Evolutionary conservation across 2,329 filamentous ascomycete genomes (phyloP).

Genomic region (Trichoderma harzianum): DNA sequence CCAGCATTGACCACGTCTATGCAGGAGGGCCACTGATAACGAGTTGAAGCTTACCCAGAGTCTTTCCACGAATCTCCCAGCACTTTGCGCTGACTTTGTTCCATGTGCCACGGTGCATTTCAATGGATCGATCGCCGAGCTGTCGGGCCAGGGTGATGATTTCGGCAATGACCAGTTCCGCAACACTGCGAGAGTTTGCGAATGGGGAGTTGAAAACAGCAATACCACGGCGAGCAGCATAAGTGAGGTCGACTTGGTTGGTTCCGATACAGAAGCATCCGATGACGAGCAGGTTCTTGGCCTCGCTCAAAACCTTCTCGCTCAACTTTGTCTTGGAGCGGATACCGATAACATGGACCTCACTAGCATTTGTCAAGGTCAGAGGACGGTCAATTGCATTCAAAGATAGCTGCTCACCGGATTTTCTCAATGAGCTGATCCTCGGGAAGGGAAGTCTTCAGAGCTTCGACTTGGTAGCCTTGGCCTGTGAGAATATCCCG

Average conservation of each 20-base stretch:
- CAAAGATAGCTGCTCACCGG: slow-evolving; percentile 51
- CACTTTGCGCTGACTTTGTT: slow-evolving; percentile 96
- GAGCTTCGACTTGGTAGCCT: slow-evolving; percentile 91
- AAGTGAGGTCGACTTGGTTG: slow-evolving; percentile 87
- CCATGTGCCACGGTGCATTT: slow-evolving; percentile 93
- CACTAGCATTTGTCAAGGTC: slow-evolving; percentile 46
- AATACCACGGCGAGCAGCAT: slow-evolving; percentile 79
- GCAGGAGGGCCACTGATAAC: background rate
- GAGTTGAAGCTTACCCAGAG: slow-evolving; percentile 58
- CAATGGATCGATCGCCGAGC: slow-evolving; percentile 85
- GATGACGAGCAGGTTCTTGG: slow-evolving; percentile 91
- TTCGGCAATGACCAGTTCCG: slow-evolving; percentile 91
- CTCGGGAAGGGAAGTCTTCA: slow-evolving; percentile 87
- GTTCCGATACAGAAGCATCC: slow-evolving; percentile 99
- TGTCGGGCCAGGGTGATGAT: slow-evolving; percentile 91
- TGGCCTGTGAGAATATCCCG: slow-evolving; percentile 76
- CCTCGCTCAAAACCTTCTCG: slow-evolving; percentile 77
- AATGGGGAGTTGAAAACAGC: slow-evolving; percentile 99
- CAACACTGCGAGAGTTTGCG: slow-evolving; percentile 94
- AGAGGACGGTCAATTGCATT: background rate
- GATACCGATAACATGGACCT: slow-evolving; percentile 96
- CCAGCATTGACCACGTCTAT: background rate
- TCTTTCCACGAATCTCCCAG: slow-evolving; percentile 98
- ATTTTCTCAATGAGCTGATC: slow-evolving; percentile 97
- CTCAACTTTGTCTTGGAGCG: slow-evolving; percentile 96